Base-by-base conservation (phyloP, 305 asterid species). In the Fraxinus ornus region DNA sequence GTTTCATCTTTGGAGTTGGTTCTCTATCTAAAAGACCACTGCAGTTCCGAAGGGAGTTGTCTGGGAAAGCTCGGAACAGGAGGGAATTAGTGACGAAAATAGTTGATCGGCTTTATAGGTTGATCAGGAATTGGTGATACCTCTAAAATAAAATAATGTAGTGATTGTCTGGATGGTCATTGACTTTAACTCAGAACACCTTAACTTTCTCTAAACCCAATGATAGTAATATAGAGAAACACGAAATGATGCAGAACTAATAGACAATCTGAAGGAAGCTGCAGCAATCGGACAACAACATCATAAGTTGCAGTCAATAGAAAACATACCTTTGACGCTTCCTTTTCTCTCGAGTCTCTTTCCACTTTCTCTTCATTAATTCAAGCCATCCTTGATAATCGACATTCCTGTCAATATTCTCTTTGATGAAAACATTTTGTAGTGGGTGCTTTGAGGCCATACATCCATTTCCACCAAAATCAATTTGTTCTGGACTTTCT, bases 361-460 rank as follows among this genome's bases (percentile, higher is more conserved):
- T 92, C 98, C 98, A 94, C 91, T 93, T 94, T 86, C 99, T 91
- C 95, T 97, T 97, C 90, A 88, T 94, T 80, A 87, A 84, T 83
- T 97, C 95, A 85, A 97, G 92, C 99, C 99, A 97, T 84, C 97
- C 99, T 83, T 89, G 93, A 92, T 95, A 97, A 86, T 97, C 93
- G 8, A 89, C 90, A 87, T 77, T 86, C 86, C 86, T 90, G 84
- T 93, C 96, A 80, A 91, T 84, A 78, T 79, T 88, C 84, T 92
- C 97, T 78, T 89, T 90, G 77, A 73, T 76, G 78, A 62, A 74
- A 84, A 75, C 90, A 87, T 80, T 85, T 80, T 87, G 92, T 84
- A 85, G 86, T 44, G 86, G 86, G 78, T 86, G 80, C 44, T 79
- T 79, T 79, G 86, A 81, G 75, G 55, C 76, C 77, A 81, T 83